Evolutionary conservation across 2,329 filamentous ascomycete species (phyloP), one percentile per base, ranked within the genome.

Genomic region (Nothomitra cinnamomea): DNA sequence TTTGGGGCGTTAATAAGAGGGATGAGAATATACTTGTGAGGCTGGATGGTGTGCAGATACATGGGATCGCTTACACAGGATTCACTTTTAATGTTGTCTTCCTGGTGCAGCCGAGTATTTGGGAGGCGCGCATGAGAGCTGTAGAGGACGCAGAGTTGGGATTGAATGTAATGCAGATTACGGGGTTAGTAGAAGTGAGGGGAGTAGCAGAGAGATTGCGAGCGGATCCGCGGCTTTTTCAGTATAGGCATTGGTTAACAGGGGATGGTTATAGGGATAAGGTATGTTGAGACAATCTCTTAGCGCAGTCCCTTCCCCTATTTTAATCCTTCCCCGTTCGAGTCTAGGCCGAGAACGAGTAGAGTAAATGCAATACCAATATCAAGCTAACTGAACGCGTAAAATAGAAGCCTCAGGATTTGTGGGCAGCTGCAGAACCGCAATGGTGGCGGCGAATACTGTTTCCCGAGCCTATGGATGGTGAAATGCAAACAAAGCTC

Each of bases 401-500:
- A 15, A 13, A 8, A 15, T 35, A 49, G 35, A 58, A 50, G 17
- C 48, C 10, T 32, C 28, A 32, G 10, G 28, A 5, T 32, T 32
- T 32, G n/a, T n/a, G n/a, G n/a, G n/a, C 43, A 15, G 41, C 17
- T 22, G 48, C 54, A 22, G 51, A 52, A 13, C 7, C 13, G 8
- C 35, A 49, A 15, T 70, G 67, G 68, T 59, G 64, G 13, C 58
- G 61, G 4, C 59, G 60, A 13, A 73, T 74, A 62, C 62, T 74
- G 1, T 73, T 73, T 52, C 72, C 72, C 1, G 59, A 58, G 1
- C 56, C 64, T 12, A 24, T 49, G 1, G 62, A 73, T 56, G 69
- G 69, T 13, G 52, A 58, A 2, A 55, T 66, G 22, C 71, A 74
- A 56, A 65, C 57, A 6, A 61, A 54, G 5, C 60, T 74, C 28